A percentile compares a stretch with the other conserved stretches of the same genome.
Conservation (phyloP, 352 stramenopile species). For the Pythium vanterpoolii region DNA sequence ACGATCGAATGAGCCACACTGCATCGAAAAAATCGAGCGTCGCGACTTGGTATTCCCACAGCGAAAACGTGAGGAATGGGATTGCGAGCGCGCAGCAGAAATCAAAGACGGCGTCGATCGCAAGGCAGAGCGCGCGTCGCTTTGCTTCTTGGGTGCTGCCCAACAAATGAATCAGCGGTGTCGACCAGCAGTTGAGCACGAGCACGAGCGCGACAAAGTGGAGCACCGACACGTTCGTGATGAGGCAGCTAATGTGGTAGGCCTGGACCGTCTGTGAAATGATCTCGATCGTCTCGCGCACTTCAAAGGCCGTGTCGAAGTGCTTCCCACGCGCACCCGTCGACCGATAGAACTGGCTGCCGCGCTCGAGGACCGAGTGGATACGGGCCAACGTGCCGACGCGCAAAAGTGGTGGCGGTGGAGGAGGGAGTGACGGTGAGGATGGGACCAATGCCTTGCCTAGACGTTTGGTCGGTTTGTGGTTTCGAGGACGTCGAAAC, state of each 20-base stretch:
- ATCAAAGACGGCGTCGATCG: conserved; percentile 25
- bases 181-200: conserved; percentile 28
- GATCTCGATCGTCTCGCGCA: conserved; percentile 23
- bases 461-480: not conserved
- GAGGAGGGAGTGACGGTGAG: too few relatives aligned
- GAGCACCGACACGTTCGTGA: conserved; percentile 22
- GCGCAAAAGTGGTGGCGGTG: not conserved
- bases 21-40: conserved; percentile 22
- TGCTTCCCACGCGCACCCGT: conserved; percentile 17
- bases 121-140: conserved; percentile 23
- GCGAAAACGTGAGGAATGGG: conserved; percentile 22
- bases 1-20: conserved; percentile 25
- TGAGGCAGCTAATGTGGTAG: conserved; percentile 23
- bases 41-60: conserved; percentile 23
- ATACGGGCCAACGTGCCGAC: not conserved
- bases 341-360: conserved; percentile 7
- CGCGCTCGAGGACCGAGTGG: not conserved
- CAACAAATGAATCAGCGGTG: conserved; percentile 8
- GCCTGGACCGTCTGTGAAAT: conserved; percentile 21
- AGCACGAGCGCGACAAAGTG: conserved; percentile 22
- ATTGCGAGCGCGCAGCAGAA: conserved; percentile 29
- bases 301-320: conserved; percentile 18
- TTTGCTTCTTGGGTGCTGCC: conserved; percentile 12
- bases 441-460: too few relatives aligned
- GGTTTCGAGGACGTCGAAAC: conserved; percentile 5